phyloP scores from a whole-genome alignment of 2,329 filamentous ascomycete genomes.

The Ceratocystis ficicola region DNA sequence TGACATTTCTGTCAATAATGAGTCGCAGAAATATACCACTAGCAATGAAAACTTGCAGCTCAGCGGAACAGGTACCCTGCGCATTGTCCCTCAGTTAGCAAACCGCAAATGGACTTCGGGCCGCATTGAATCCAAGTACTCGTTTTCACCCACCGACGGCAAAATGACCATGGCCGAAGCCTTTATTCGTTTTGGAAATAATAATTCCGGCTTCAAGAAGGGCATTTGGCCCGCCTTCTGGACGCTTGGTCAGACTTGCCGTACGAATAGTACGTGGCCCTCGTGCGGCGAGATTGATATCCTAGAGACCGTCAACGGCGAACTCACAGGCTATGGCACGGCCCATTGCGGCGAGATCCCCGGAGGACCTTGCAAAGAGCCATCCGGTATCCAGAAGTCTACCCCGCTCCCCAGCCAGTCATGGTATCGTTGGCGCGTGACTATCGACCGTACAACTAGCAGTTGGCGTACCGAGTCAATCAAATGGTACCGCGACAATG shows the following conservation, averaged over 20 bases:
- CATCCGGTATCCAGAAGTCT: slow-evolving; percentile 32
- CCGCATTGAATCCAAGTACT: slow-evolving; percentile 40
- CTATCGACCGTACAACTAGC: slow-evolving; percentile 37
- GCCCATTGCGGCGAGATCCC: slow-evolving; percentile 38
- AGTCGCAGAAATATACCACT: slow-evolving; percentile 39
- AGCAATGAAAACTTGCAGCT: slow-evolving; percentile 39
- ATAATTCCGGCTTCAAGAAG: slow-evolving; percentile 34
- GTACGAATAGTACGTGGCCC: slow-evolving; percentile 40
- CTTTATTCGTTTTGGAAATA: slow-evolving; percentile 37
- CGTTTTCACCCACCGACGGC: slow-evolving; percentile 37
- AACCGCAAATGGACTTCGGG: slow-evolving; percentile 41
- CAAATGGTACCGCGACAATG: slow-evolving; percentile 39
- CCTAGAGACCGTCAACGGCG: slow-evolving; percentile 44
- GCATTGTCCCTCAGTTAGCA: slow-evolving; percentile 38
- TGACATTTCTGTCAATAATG: slow-evolving; percentile 39
- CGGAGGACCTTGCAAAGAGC: slow-evolving; percentile 42
- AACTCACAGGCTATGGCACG: slow-evolving; percentile 36
- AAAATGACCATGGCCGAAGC: slow-evolving; percentile 38
- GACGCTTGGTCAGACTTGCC: slow-evolving; percentile 41
- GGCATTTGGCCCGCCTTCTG: slow-evolving; percentile 50
- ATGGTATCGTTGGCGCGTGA: slow-evolving; percentile 41
- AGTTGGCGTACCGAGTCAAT: slow-evolving; percentile 40
- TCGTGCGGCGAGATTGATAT: slow-evolving; percentile 46
- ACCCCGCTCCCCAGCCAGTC: slow-evolving; percentile 31
- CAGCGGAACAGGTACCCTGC: slow-evolving; percentile 39